phyloP scores from a whole-genome alignment of 2,329 filamentous ascomycete genomes.

The Colletotrichum somersetense region DNA sequence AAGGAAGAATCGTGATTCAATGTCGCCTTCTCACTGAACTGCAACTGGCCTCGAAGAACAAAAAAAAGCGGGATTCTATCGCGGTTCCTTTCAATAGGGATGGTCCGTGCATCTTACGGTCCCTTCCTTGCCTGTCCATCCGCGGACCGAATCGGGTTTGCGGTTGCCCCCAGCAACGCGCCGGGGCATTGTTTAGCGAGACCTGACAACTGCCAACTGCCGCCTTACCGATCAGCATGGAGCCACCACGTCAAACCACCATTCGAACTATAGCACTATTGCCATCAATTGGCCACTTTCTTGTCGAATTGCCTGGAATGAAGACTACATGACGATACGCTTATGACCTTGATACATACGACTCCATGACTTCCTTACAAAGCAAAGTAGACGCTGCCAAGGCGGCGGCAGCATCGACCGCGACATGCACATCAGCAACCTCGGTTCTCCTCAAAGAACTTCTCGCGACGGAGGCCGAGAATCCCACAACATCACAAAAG shows the following conservation, averaged over 20 bases:
- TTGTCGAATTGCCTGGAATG: slow-evolving; percentile 3
- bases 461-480: slow-evolving; percentile 52
- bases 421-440: slow-evolving; percentile 65
- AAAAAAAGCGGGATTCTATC: slow-evolving; percentile 19
- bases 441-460: slow-evolving; percentile 63
- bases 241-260: slow-evolving; percentile 12
- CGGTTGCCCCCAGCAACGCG: slow-evolving; percentile 38
- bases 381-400: slow-evolving; percentile 65
- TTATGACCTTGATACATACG: slow-evolving; percentile 43
- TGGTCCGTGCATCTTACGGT: slow-evolving; percentile 28
- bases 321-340: slow-evolving; percentile 50
- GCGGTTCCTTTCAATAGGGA: slow-evolving; percentile 2
- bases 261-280: slow-evolving; percentile 39
- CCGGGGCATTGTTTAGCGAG: slow-evolving; percentile 42
- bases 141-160: slow-evolving; percentile 27
- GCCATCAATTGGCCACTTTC: slow-evolving; percentile 10
- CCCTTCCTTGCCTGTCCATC: background rate
- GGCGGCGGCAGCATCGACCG: slow-evolving; percentile 63
- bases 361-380: slow-evolving; percentile 59
- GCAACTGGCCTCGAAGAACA: slow-evolving; percentile 7
- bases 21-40: background rate
- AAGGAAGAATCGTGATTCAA: background rate
- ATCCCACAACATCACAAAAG: slow-evolving; percentile 20
- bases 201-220: slow-evolving; percentile 41
- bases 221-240: slow-evolving; percentile 25